Conservation (phyloP, 1,139 yeast species). For the Keqinozyma sinolaborantium region DNA sequence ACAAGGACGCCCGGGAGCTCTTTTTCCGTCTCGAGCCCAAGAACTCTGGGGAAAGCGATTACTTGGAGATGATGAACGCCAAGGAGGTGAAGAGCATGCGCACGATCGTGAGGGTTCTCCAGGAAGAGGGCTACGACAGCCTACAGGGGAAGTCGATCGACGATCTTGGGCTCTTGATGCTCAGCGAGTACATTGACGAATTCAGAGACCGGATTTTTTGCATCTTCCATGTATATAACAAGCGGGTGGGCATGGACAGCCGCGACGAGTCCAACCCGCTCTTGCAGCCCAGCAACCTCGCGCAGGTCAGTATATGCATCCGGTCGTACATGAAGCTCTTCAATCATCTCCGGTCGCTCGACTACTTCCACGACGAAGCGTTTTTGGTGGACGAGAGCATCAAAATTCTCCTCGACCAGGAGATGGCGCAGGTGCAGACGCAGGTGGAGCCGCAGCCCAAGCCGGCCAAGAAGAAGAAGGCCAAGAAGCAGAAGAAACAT, state of each 20-base stretch:
- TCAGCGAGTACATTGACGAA: neutral
- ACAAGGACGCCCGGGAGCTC: conserved; percentile 37
- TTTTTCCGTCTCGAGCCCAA: conserved; percentile 17
- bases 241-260: neutral
- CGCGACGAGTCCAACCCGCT: neutral
- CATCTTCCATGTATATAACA: neutral
- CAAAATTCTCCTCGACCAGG: neutral
- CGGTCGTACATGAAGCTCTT: neutral
- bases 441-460: neutral
- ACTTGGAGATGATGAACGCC: neutral
- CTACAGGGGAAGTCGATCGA: neutral
- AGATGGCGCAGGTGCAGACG: neutral
- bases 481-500: neutral
- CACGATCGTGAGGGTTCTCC: neutral
- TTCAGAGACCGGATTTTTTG: neutral
- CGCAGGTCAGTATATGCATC: neutral
- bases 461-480: neutral
- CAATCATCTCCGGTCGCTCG: neutral
- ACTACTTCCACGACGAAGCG: neutral
- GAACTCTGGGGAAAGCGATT: neutral
- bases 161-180: neutral
- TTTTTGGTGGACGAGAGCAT: neutral
- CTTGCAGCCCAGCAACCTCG: neutral
- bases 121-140: neutral
- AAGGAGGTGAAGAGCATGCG: neutral